Conservation (phyloP, 805 yeast genomes). For the Zygosaccharomyces bisporus region DNA sequence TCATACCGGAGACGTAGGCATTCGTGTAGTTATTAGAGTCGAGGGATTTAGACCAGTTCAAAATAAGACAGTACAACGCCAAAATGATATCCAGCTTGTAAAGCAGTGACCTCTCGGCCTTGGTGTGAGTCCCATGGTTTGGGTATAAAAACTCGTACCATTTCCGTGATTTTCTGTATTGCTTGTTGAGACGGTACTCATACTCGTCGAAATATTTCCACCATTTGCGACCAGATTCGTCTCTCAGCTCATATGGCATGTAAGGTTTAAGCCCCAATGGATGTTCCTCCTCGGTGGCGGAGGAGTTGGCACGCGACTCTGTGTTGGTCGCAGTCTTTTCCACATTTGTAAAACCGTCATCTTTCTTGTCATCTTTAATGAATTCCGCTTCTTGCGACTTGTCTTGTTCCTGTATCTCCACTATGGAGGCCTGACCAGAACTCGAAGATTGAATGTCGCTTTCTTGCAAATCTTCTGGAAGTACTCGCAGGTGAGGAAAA, state of each 20-base stretch:
- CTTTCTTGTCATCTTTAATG: not conserved
- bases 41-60: constrained; percentile 65
- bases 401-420: constrained; percentile 5
- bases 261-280: constrained; percentile 23
- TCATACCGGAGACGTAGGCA: constrained; percentile 66
- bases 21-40: constrained; percentile 59
- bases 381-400: not conserved
- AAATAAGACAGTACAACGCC: constrained; percentile 53
- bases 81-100: constrained; percentile 54
- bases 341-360: constrained; percentile 1
- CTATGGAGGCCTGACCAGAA: constrained; percentile 1
- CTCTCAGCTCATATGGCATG: constrained; percentile 39
- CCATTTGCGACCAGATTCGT: constrained; percentile 42
- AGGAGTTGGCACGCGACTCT: not conserved
- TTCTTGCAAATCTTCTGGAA: constrained; percentile 20
- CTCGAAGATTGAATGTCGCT: constrained; percentile 4
- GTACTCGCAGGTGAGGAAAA: constrained; percentile 29
- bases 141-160: constrained; percentile 37
- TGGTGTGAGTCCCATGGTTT: constrained; percentile 37
- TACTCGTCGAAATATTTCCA: constrained; percentile 49
- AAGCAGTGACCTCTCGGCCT: constrained; percentile 44
- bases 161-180: constrained; percentile 31
- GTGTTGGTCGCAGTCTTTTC: constrained; percentile 4
- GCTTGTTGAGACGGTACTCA: constrained; percentile 44
- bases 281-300: not conserved